Base-by-base conservation (phyloP, 495 filamentous ascomycete species). In the Penicillium salamii region DNA sequence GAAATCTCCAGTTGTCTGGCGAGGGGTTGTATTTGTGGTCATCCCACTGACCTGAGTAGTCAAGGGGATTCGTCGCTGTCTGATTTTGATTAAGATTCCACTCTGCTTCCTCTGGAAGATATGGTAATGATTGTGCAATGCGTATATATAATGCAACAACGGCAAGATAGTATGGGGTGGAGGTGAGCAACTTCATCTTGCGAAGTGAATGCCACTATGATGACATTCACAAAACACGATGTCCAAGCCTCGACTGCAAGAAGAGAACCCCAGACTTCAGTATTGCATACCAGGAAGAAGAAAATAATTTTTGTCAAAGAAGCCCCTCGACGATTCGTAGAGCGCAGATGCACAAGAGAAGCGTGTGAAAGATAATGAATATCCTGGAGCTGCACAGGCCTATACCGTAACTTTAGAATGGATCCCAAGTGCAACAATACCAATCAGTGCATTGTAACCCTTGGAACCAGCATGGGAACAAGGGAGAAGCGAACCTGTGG, bases 21-120 rank as follows among this genome's bases (percentile, higher is more conserved):
- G 67, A 71, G 20, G 68, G 67, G 21, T 61, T 46, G 42, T 61
- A 67, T 47, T 56, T 58, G 39, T 71, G 68, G 40, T 60, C 57
- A n/a, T 60, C 50, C 68, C 68, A 70, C 38, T 51, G 19, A 32
- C 68, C 68, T 61, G 60, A 70, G 44, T 67, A 71, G 24, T 69
- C 58, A 31, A 67, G 33, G 15, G 61, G 62, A 13, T 57, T 26
- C 13, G 41, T 71, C 18, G 42, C 42, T n/a, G 42, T 44, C 28
- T 44, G 42, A 15, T 44, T 72, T 45, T 72, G 49, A 48, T 72
- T 69, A 15, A 69, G 57, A 34, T 72, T 70, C 54, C 61, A 73
- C 31, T 50, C 18, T 42, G 61, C 43, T 43, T 72, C 57, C n/a
- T 66, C 61, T 31, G 62, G 51, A 32, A 55, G 53, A 42, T 59